Evolutionary conservation across 352 stramenopile species (phyloP), one percentile per base, ranked within the genome.

Genomic region (Saprolegnia parasitica): DNA sequence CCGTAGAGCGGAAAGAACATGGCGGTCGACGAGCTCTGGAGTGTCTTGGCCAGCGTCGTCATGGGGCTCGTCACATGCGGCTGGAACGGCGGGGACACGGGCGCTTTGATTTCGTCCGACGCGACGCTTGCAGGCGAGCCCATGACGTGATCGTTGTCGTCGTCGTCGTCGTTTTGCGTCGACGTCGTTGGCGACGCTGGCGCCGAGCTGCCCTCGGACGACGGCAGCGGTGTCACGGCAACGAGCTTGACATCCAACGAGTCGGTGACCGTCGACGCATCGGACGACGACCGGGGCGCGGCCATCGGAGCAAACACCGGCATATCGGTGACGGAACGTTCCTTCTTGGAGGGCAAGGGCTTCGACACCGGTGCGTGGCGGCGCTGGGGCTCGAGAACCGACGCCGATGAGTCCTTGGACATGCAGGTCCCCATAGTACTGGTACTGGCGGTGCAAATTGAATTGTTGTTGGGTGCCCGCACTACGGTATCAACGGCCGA

Each of bases 1-100:
- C 52, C 52, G 35, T 60, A 60, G 52, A 60, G 52, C 11, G 52
- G 52, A 60, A 60, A 60, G 9, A 60, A 60, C 52, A 60, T 60
- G 52, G 52, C 24, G 11, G 24, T 26, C 24, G 52, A 60, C 24
- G 24, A 42, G 3, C 18, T 49, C 13, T 16, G n/a, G 13, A 60
- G 52, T n/a, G 52, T 21, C 35, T 40, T 35, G 35, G 52, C 11
- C 3, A 60, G 35, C 35, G 52, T 60, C n/a, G 20, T 24, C 52
- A 60, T 24, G 24, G 52, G 52, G 13, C n/a, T 60, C 13, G 11
- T 20, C 35, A n/a, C 13, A 9, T 60, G 52, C 10, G 52, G 52
- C 52, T 60, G 24, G 24, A 60, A 42, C 24, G 52, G n/a, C 3
- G 52, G 52, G 3, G 52, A 60, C 24, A 40, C 24, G n/a, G 2